Evolutionary conservation across 2,329 filamentous ascomycete genomes (phyloP), one percentile per base, ranked within the genome.

Genomic region (Cordyceps militaris): DNA sequence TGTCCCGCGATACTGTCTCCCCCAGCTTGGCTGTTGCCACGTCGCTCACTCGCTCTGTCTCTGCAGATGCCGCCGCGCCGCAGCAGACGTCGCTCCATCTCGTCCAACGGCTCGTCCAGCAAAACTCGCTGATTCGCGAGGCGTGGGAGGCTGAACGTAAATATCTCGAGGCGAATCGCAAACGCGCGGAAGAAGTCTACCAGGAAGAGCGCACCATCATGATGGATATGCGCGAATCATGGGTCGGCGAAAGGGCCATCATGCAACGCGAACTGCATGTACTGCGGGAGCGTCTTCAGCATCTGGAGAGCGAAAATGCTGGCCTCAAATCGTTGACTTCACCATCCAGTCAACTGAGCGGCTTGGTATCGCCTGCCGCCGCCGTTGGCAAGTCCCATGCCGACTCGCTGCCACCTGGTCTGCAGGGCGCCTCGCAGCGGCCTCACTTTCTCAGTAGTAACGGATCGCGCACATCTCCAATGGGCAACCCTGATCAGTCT

Each of bases 111-210:
- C 67, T 77, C 13, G 64, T 73, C 24, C 71, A 74, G 59, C 76
- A 78, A 61, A 76, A 76, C 61, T 64, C 67, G 32, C 63, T 71
- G 28, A 76, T 76, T 42, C 70, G 75, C 24, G 77, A 79, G 59
- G 77, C 75, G 21, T 81, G 79, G 78, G 77, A 79, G 63, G 76
- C 76, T 10, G 79, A 83, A 65, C 75, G 79, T 34, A 76, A 74
- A 51, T 75, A 81, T 57, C 70, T 82, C 57, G 79, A 82, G 63
- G 78, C 78, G 7, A 80, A 78, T 61, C 76, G 79, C 11, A 74
- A 75, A 47, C 75, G 78, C 14, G 79, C 76, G 4, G 80, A 82
- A 62, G 76, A 80, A 64, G 75, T 82, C n/a, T 81, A 81, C 63
- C 75, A 75, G 61, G 78, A 81, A 62, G 79, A 82, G 63, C 76